Evolutionary conservation across 805 yeast genomes (phyloP).

Genomic region (Kuraishia piskuri): DNA sequence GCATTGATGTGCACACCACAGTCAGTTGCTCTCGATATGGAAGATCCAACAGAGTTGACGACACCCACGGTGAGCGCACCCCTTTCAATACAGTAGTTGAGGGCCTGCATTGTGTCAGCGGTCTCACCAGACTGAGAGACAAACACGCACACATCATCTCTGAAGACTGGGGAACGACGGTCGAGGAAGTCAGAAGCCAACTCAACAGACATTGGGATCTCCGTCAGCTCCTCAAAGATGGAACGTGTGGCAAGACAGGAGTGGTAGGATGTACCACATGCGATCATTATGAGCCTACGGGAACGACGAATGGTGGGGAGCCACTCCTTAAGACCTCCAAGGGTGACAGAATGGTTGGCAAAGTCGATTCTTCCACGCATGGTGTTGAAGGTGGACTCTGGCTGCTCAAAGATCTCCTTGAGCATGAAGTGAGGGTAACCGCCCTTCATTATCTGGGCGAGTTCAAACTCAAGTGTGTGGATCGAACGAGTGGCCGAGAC

Average conservation of each 20-base stretch:
- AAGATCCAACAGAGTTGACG: conserved; percentile 95
- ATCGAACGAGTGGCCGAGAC: conserved; percentile 93
- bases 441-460: conserved; percentile 98
- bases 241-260: conserved; percentile 97
- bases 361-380: conserved; percentile 99
- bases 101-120: conserved; percentile 92
- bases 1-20: conserved; percentile 99
- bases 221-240: conserved; percentile 92
- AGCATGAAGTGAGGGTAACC: conserved; percentile 95
- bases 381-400: conserved; percentile 95
- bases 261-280: conserved; percentile 98
- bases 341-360: conserved; percentile 60
- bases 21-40: conserved; percentile 92
- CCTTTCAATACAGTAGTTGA: conserved; percentile 91
- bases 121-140: conserved; percentile 99
- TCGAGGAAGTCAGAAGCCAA: conserved; percentile 93
- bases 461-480: conserved; percentile 93
- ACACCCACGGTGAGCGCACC: conserved; percentile 98
- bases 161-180: conserved; percentile 91
- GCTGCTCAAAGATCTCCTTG: conserved; percentile 97
- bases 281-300: conserved; percentile 94
- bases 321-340: conserved; percentile 86
- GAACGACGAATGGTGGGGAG: conserved; percentile 87
- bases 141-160: conserved; percentile 96
- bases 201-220: conserved; percentile 88